phyloP scores from a whole-genome alignment of 1,139 yeast species.

The Hyphopichia buzzinii region DNA sequence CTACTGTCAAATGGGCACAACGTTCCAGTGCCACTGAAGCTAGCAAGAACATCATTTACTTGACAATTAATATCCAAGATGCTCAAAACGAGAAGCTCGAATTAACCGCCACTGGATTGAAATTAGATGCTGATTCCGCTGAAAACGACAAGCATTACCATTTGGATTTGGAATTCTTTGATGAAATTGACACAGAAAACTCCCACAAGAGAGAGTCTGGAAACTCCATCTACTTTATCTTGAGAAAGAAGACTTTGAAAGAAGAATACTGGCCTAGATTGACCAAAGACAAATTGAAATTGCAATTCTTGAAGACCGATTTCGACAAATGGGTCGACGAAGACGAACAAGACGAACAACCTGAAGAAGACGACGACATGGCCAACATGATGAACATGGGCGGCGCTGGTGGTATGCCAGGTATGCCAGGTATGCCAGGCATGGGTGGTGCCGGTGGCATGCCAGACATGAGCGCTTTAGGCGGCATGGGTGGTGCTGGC shows the following conservation, averaged over 20 bases:
- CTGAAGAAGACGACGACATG: slow-evolving; percentile 45
- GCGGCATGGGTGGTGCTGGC: slow-evolving; percentile 31
- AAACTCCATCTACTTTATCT: slow-evolving; percentile 64
- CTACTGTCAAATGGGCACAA: slow-evolving; percentile 87
- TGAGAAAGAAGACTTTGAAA: slow-evolving; percentile 65
- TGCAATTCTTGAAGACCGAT: slow-evolving; percentile 83
- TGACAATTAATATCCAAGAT: slow-evolving; percentile 76
- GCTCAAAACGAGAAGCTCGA: slow-evolving; percentile 62
- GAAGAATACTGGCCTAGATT: slow-evolving; percentile 92
- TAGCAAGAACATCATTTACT: slow-evolving; percentile 68
- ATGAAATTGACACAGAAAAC: slow-evolving; percentile 65
- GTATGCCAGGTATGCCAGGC: slow-evolving; percentile 27
- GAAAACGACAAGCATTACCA: slow-evolving; percentile 48
- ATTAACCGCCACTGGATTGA: slow-evolving; percentile 56
- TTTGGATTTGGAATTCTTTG: slow-evolving; percentile 67
- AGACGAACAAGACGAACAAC: slow-evolving; percentile 78
- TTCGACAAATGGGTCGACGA: slow-evolving; percentile 97
- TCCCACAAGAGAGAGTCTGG: slow-evolving; percentile 65
- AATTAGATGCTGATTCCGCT: slow-evolving; percentile 57
- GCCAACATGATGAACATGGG: slow-evolving; percentile 28
- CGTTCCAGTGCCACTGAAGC: slow-evolving; percentile 75
- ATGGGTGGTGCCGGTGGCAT: slow-evolving; percentile 22
- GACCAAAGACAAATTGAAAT: slow-evolving; percentile 70
- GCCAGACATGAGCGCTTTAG: slow-evolving; percentile 30
- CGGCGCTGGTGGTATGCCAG: slow-evolving; percentile 28